Base-by-base conservation (phyloP, 768 basidiomycete species). In the Mycena belliarum region DNA sequence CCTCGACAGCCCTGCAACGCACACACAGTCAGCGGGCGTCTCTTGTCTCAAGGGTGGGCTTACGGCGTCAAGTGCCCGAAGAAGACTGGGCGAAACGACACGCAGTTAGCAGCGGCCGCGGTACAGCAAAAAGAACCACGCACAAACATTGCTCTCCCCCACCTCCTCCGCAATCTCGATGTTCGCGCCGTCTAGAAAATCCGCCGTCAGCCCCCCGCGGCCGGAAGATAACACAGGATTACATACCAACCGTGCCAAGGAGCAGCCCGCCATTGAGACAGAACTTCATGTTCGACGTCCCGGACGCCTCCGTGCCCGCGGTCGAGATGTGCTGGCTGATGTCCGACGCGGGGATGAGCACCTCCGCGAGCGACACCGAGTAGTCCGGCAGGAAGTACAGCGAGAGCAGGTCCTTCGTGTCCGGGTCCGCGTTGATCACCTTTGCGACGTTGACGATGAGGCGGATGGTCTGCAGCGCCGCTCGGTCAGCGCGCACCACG, bases 351-450 rank as follows among this genome's bases (percentile, higher is more conserved):
- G 90, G 91, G 58, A 94, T 91, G 64, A 95, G 79, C 23, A 95
- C 76, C 68, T 93, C 91, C 1, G 91, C 89, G 44, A 91, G 72
- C 44, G 88, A 89, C 37, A 91, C 93, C 1, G 87, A 89, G 75
- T 99, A 99, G 70, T 98, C 96, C 0, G 97, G 95, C 20, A 99
- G 81, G 89, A 98, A 98, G 78, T 89, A 91, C 59, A 98, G 81
- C 44, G 86, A 85, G 62, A 98, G 86, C 63, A 90, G 86, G 58
- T 92, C 87, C 65, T 86, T 88, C 28, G 93, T 91, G 51, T 97
- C 95, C 2, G 89, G 86, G 71, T 98, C 97, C 16, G 76, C 81
- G 68, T 87, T 92, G 76, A 95, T 87, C 59, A 86, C 74, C 53
- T 79, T 85, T 21, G 91, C 88, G 60, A 93, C 93, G 63, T 93